phyloP scores from a whole-genome alignment of 208 protist genomes.

The Trypanosoma congolense region DNA sequence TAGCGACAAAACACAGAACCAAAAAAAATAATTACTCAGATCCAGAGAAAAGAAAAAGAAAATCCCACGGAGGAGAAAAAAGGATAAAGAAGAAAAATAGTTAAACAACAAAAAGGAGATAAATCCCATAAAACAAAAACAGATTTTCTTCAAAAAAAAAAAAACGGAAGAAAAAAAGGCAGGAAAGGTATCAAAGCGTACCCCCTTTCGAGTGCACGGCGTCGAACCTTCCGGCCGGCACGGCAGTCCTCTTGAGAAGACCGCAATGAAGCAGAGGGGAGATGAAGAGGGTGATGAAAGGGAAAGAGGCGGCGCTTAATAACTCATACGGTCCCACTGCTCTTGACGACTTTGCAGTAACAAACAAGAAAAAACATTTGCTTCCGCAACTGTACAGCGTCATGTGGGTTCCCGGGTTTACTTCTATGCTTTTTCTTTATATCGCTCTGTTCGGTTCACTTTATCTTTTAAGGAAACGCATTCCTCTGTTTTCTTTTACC shows the following conservation, averaged over 20 bases:
- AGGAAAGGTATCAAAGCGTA: neutral
- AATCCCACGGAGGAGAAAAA: neutral
- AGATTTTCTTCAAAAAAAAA: constrained; percentile 1
- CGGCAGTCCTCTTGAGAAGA: too few relatives aligned
- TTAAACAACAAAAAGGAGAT: neutral
- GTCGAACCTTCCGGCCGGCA: too few relatives aligned
- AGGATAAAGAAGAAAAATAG: constrained; percentile 2
- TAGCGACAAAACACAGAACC: constrained; percentile 1
- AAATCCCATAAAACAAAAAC: neutral
- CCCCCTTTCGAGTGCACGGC: too few relatives aligned
- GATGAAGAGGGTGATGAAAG: too few relatives aligned
- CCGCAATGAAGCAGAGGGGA: too few relatives aligned
- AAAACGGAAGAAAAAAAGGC: neutral
- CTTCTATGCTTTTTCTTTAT: neutral
- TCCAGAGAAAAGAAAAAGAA: constrained; percentile 9
- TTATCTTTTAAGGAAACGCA: neutral
- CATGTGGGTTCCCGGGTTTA: neutral
- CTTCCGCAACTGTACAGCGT: too few relatives aligned
- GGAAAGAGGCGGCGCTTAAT: too few relatives aligned
- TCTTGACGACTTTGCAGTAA: too few relatives aligned
- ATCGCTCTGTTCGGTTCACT: too few relatives aligned
- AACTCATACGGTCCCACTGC: too few relatives aligned
- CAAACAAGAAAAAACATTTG: too few relatives aligned
- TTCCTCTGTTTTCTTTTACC: neutral
- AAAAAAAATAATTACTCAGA: constrained; percentile 3